Conservation (phyloP, 192 early-diverging fungal species). For the Coemansia sp. region DNA sequence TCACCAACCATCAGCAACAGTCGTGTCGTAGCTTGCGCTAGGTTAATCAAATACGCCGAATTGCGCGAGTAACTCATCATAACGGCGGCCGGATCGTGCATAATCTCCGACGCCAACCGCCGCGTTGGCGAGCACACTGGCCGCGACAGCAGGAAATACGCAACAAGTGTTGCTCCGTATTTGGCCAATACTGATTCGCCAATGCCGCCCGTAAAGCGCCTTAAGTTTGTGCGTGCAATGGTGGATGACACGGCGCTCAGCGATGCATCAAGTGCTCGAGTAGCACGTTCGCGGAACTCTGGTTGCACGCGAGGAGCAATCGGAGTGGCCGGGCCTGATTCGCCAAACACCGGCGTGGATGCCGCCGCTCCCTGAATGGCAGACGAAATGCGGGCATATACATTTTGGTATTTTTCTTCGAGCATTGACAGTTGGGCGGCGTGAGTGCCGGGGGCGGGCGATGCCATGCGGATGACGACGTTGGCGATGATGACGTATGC, state of each 20-base stretch:
- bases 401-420: slow-evolving; percentile 42
- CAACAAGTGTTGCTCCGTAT: slow-evolving; percentile 87
- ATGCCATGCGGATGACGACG: slow-evolving; percentile 37
- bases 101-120: slow-evolving; percentile 30
- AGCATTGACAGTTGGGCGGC: slow-evolving; percentile 37
- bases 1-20: slow-evolving; percentile 90
- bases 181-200: slow-evolving; percentile 86
- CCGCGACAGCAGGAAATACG: slow-evolving; percentile 71
- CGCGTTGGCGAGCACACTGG: slow-evolving; percentile 70
- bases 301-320: slow-evolving; percentile 48
- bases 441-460: slow-evolving; percentile 43
- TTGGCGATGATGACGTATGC: slow-evolving; percentile 46
- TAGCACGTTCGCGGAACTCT: slow-evolving; percentile 32
- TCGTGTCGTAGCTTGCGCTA: slow-evolving; percentile 77
- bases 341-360: slow-evolving; percentile 29
- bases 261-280: slow-evolving; percentile 29
- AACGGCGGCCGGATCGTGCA: slow-evolving; percentile 49
- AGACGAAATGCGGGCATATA: slow-evolving; percentile 42
- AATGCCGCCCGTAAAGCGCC: slow-evolving; percentile 52
- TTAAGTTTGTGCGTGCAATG: slow-evolving; percentile 42
- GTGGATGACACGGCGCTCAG: slow-evolving; percentile 26
- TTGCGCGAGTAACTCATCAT: slow-evolving; percentile 75
- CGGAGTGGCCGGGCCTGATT: slow-evolving; percentile 18
- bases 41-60: slow-evolving; percentile 69
- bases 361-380: slow-evolving; percentile 43